phyloP scores from a whole-genome alignment of 2,329 filamentous ascomycete species.

The Arthroderma sp. region DNA sequence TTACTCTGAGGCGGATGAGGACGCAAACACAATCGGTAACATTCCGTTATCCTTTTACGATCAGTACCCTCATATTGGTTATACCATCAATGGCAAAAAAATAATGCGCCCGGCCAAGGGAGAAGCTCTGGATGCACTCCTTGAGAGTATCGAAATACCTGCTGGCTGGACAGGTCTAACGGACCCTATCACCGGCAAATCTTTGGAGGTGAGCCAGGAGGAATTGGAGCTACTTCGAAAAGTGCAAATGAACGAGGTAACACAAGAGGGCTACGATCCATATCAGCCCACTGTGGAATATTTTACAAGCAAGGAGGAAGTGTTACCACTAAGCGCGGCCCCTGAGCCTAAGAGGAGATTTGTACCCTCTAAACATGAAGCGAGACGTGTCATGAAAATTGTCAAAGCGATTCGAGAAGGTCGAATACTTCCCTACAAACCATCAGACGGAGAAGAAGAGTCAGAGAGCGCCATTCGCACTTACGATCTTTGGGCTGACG shows the following conservation, averaged over 20 bases:
- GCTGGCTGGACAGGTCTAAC: conserved; percentile 96
- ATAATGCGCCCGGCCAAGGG: conserved; percentile 93
- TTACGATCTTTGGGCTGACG: conserved; percentile 93
- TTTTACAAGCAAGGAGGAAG: conserved; percentile 79
- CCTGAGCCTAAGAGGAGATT: conserved; percentile 95
- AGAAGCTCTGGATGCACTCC: conserved; percentile 78
- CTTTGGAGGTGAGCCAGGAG: conserved; percentile 71
- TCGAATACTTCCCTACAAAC: conserved; percentile 79
- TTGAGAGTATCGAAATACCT: conserved; percentile 93
- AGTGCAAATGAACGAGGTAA: conserved; percentile 77
- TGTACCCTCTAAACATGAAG: conserved; percentile 90
- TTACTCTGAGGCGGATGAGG: conserved; percentile 69
- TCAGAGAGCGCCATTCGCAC: conserved; percentile 57
- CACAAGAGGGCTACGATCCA: conserved; percentile 79
- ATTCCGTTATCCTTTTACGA: conserved; percentile 95
- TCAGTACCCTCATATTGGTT: conserved; percentile 93
- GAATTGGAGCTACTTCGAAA: conserved; percentile 80
- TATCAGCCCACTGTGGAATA: conserved; percentile 92
- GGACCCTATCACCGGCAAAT: conserved; percentile 86
- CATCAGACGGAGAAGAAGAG: conserved; percentile 59
- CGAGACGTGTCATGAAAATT: conserved; percentile 92
- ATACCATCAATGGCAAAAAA: conserved; percentile 97
- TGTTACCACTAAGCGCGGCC: conserved; percentile 87
- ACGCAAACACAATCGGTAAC: conserved; percentile 83
- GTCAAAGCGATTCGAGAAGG: conserved; percentile 92